Evolutionary conservation across 148 eudicot species (phyloP), one percentile per base, ranked within the genome.

Genomic region (Cornus florida): DNA sequence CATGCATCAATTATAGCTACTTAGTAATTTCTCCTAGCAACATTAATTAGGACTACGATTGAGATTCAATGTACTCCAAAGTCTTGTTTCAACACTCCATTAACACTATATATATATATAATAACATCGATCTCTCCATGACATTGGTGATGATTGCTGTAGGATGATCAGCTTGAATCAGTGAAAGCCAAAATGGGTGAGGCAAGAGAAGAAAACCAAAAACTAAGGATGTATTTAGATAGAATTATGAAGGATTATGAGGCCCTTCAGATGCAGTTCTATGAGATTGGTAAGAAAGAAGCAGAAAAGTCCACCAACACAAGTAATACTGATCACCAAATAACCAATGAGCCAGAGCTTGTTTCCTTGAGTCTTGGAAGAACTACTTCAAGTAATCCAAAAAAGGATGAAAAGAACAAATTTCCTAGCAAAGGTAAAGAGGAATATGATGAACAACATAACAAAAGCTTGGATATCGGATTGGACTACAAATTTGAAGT

Each of bases 291-390:
- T 33, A 74, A 85, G 64, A 83, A 86, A 53, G 82, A 89, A 75
- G 14, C 79, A 19, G 70, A 59, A 35, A 79, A 71, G 67, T 20
- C 74, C 38, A 41, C 39, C 66, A 82, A 71, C 39, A 69, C 59
- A 3, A 33, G 64, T n/a, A 31, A 64, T 2, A 4, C 22, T 62
- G 71, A 80, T 32, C 75, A 50, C 17, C 70, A 56, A 57, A 75
- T 75, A 22, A 72, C 76, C 9, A 88, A 84, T 2, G 81, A 85
- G 33, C 80, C 80, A 0, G 84, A 88, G n/a, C 84, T 88, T 32
- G 87, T 92, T 31, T 84, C 88, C 41, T 95, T 94, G 22, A 94
- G 91, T 76, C 89, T 94, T 22, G 98, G 97, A 67, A 86, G 91
- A 82, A 78, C 87, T 17, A 77, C 87, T 17, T 84, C 90, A 43